Base-by-base conservation (phyloP, 2,329 filamentous ascomycete genomes). In the Colletotrichum lindemuthianum region DNA sequence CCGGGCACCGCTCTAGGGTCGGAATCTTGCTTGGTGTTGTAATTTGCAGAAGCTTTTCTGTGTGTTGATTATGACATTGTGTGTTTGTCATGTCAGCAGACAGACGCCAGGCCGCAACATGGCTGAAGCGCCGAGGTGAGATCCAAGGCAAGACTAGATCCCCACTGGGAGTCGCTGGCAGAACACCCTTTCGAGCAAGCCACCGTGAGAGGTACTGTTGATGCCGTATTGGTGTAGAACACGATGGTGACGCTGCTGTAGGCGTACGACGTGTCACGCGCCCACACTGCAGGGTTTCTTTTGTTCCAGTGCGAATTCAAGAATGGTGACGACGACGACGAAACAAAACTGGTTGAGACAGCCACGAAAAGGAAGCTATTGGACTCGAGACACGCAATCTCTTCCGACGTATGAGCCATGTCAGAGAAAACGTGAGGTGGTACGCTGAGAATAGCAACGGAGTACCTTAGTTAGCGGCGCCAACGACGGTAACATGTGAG, bases 391-490 rank as follows among this genome's bases (percentile, higher is more conserved):
- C 24, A 24, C 24, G 24, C 24, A 24, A 24, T 24, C 24, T 24
- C 4, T 24, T 24, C 24, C 11, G 12, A 24, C 36, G 45, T 58
- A 37, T 43, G 57, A 65, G 45, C 45, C 37, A 51, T 65, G 63
- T 65, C 52, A 65, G 63, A 56, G 15, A 65, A 52, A 55, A 39
- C n/a, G 13, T 34, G 59, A 45, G 39, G 40, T 61, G 51, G 61
- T 51, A 61, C 40, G 61, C 58, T 65, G 48, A 54, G 61, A 65
- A 61, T 65, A 65, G 63, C 13, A 65, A 65, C 58, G 63, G 51
- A 37, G 52, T 16, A n/a, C n/a, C n/a, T n/a, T n/a, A 3, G 9
- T 24, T 24, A 24, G 24, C 24, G 24, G 24, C 24, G 24, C 24
- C 24, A 24, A 24, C 24, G 24, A 24, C 24, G 4, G 24, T 24